Evolutionary conservation across 1,284 basidiomycete species (phyloP).

Genomic region (Grifola frondosa): DNA sequence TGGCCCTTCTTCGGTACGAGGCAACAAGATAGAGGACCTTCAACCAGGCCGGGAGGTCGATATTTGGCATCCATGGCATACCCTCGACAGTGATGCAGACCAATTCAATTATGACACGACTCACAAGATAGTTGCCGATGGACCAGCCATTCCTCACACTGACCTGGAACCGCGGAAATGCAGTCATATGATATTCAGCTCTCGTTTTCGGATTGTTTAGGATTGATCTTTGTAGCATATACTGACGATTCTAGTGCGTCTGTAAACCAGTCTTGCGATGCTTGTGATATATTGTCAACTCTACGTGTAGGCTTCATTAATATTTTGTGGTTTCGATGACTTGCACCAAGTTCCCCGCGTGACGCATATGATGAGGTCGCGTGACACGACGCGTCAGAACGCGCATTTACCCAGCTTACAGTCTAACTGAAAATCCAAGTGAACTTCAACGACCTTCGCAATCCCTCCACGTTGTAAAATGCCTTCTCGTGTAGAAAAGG

Average conservation of each 20-base stretch:
- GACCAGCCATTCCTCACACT: not conserved
- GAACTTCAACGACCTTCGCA: too few relatives aligned
- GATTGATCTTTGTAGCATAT: not conserved
- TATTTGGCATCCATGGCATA: slow-evolving; percentile 25
- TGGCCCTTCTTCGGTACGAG: slow-evolving; percentile 6
- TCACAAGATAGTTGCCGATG: not conserved
- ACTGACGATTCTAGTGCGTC: too few relatives aligned
- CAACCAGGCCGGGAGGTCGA: slow-evolving; percentile 19
- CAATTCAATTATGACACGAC: slow-evolving; percentile 1
- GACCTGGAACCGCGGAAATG: not conserved
- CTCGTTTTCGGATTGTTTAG: slow-evolving; percentile 6
- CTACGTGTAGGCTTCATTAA: too few relatives aligned
- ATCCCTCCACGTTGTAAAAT: too few relatives aligned
- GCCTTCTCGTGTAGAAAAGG: too few relatives aligned
- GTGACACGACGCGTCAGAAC: too few relatives aligned
- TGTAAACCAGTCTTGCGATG: not conserved
- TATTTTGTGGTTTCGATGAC: too few relatives aligned
- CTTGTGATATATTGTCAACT: too few relatives aligned
- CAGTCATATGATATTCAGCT: slow-evolving; percentile 4
- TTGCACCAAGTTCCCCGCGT: too few relatives aligned
- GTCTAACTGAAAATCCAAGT: too few relatives aligned
- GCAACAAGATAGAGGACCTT: slow-evolving; percentile 20
- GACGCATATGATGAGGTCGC: too few relatives aligned
- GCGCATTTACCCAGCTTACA: too few relatives aligned
- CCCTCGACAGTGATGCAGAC: not conserved